phyloP scores from a whole-genome alignment of 2,329 filamentous ascomycete genomes.

The Fusarium sp. region DNA sequence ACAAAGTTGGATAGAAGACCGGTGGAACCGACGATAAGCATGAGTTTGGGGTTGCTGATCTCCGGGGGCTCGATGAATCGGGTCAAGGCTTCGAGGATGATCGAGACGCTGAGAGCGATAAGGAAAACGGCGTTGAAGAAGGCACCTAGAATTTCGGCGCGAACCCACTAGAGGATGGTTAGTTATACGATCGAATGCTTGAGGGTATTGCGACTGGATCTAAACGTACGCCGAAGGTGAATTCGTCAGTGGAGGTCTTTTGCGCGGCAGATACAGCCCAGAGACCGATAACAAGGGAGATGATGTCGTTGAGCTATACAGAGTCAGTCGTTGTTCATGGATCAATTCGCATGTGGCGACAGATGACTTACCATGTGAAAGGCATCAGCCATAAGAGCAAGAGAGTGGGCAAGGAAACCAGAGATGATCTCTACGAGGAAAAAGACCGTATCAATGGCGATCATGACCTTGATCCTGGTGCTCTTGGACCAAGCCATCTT shows the following conservation, averaged over 20 bases:
- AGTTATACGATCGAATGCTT: constrained; percentile 26
- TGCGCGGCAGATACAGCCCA: constrained; percentile 95
- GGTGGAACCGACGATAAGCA: constrained; percentile 88
- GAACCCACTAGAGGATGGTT: constrained; percentile 79
- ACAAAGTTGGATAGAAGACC: constrained; percentile 90
- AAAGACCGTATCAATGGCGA: constrained; percentile 89
- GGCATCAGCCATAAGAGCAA: constrained; percentile 94
- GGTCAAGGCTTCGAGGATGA: constrained; percentile 93
- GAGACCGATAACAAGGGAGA: constrained; percentile 89
- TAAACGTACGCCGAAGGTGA: constrained; percentile 86
- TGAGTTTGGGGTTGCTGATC: constrained; percentile 85
- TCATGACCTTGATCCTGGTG: constrained; percentile 90
- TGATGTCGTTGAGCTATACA: constrained; percentile 89
- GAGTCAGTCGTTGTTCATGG: constrained; percentile 25
- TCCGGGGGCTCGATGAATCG: constrained; percentile 91
- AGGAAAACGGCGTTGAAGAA: constrained; percentile 98
- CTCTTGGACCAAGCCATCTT: constrained; percentile 91
- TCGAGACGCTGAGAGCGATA: constrained; percentile 94
- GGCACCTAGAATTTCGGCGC: constrained; percentile 94
- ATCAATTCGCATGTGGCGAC: neutral
- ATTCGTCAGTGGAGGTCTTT: constrained; percentile 87
- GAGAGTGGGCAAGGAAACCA: constrained; percentile 88
- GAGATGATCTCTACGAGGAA: constrained; percentile 89
- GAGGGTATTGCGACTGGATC: neutral
- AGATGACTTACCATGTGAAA: constrained; percentile 87